These are phyloP conservation scores for Magnolia kwangsiensis DNA, from an alignment of 164 flowering plant species.

Conservation along the genomic window DNA sequence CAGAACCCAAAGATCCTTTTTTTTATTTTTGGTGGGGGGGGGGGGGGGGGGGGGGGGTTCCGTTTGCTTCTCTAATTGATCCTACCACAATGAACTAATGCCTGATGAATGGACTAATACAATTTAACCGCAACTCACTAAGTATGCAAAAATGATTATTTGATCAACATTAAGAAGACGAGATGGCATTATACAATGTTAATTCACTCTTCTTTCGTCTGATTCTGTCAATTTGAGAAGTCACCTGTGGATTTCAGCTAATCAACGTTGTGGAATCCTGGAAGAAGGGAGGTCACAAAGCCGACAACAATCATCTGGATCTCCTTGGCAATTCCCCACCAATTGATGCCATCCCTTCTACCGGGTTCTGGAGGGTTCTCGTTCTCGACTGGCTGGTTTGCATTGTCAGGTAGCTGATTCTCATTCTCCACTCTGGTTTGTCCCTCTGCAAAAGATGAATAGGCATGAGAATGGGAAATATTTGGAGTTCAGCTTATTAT, in stretches of 20 bases:
- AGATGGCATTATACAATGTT: too few relatives aligned
- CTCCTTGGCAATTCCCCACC: constrained; percentile 82
- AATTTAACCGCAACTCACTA: too few relatives aligned
- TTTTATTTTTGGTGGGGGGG: too few relatives aligned
- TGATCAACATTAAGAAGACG: too few relatives aligned
- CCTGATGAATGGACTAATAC: too few relatives aligned
- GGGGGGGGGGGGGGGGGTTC: too few relatives aligned
- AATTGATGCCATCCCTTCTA: constrained; percentile 41
- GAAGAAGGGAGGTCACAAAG: constrained; percentile 84
- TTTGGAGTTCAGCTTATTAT: not conserved
- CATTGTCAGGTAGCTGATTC: constrained; percentile 39
- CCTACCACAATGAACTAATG: too few relatives aligned
- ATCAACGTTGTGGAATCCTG: constrained; percentile 79
- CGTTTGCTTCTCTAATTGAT: too few relatives aligned
- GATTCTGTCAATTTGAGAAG: too few relatives aligned
- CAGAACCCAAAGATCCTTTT: too few relatives aligned
- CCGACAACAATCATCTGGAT: constrained; percentile 85
- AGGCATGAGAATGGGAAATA: not conserved
- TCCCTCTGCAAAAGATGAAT: constrained; percentile 34
- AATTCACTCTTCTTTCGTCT: too few relatives aligned
- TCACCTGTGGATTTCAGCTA: constrained; percentile 18
- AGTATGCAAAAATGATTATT: too few relatives aligned
- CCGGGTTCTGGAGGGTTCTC: constrained; percentile 39
- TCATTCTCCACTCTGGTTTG: constrained; percentile 45
- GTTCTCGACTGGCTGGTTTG: constrained; percentile 35